Evolutionary conservation across 164 flowering plant species (phyloP), one percentile per base, ranked within the genome.

Genomic region (Vitis rupestris): DNA sequence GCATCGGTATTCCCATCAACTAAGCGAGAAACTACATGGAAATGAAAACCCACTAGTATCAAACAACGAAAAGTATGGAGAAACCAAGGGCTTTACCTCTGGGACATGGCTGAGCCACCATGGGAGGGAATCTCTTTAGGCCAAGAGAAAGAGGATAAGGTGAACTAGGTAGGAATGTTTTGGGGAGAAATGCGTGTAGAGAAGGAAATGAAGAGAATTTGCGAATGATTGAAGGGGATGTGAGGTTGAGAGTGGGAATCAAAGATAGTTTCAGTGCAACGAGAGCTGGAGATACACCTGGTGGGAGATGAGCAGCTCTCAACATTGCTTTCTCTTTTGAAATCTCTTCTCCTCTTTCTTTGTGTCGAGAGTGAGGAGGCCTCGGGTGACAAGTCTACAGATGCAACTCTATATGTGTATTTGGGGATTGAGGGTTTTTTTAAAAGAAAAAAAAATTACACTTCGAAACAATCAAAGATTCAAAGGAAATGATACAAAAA

Each of bases 281-380:
- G 48, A 76, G 56, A n/a, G 62, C 75, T 37, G 85, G 72, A 13
- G 85, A 67, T 61, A 74, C 60, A 23, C 71, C 10, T 59, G 74
- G 73, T 44, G 74, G 70, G 54, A 78, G 53, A 66, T 69, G 63
- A 51, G 76, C 61, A 9, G 78, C 74, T 69, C 80, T 73, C n/a
- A 81, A 59, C 84, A 75, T 78, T 23, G 70, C 63, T 27, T 66
- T 56, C 64, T 12, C 44, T 16, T 37, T 37, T 37, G 44, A 37
- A 37, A 3, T 37, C 44, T 37, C 44, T 37, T 37, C 61, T 58
- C 19, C 61, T 58, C 27, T 23, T 23, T 58, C 61, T 16, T 6
- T 13, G 19, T 23, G 4, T 37, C 44, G 7, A 37, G 44, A 37
- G 4, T 37, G 44, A 37, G 44, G 44, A 37, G 44, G 44, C 44